Evolutionary conservation across 352 stramenopile species (phyloP).

Genomic region (Pythium scleroteichum): DNA sequence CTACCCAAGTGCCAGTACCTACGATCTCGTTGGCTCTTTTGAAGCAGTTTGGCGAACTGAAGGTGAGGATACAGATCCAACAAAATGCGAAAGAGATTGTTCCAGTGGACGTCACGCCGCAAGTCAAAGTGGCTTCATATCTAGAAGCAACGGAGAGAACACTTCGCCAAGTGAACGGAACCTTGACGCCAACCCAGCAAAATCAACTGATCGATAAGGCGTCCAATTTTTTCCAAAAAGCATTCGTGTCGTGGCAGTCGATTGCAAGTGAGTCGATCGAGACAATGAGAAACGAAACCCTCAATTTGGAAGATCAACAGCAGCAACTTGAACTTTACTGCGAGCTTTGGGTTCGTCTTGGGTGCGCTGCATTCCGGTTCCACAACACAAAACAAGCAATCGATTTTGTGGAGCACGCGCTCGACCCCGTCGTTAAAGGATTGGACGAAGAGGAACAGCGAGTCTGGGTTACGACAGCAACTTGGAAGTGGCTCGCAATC

Average conservation of each 20-base stretch:
- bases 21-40: slow-evolving; percentile 40
- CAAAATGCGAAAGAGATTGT: slow-evolving; percentile 72
- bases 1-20: neutral
- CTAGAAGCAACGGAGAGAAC: slow-evolving; percentile 52
- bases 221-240: slow-evolving; percentile 57
- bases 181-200: slow-evolving; percentile 25
- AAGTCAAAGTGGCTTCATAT: slow-evolving; percentile 53
- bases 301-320: slow-evolving; percentile 53
- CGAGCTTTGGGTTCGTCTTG: slow-evolving; percentile 75
- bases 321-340: slow-evolving; percentile 61
- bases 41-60: slow-evolving; percentile 69
- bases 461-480: slow-evolving; percentile 31
- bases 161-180: slow-evolving; percentile 11
- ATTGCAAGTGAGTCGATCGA: slow-evolving; percentile 37
- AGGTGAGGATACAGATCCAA: slow-evolving; percentile 57
- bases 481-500: slow-evolving; percentile 71
- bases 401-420: slow-evolving; percentile 46
- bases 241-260: slow-evolving; percentile 48
- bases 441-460: slow-evolving; percentile 14
- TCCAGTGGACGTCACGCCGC: slow-evolving; percentile 37
- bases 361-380: slow-evolving; percentile 54
- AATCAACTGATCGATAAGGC: slow-evolving; percentile 48
- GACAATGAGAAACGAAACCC: slow-evolving; percentile 23
- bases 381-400: slow-evolving; percentile 53
- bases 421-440: slow-evolving; percentile 34